These are phyloP conservation scores for Paraphoma chrysanthemicola DNA, from an alignment of 2,329 filamentous ascomycete species.

Conservation along the genomic window DNA sequence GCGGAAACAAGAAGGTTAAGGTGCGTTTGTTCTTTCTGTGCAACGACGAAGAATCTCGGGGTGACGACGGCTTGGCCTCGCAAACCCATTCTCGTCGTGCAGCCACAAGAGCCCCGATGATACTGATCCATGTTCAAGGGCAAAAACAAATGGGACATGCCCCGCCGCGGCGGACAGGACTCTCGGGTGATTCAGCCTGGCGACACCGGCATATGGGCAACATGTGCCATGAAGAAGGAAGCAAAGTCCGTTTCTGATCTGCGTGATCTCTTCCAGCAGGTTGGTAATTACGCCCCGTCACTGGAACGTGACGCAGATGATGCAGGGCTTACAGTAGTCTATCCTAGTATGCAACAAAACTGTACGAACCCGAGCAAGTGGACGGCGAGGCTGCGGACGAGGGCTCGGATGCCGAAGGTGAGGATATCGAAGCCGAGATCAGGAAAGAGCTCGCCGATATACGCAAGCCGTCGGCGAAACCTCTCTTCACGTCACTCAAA, in stretches of 20 bases:
- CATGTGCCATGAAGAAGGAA: conserved; percentile 76
- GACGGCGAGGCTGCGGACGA: conserved; percentile 51
- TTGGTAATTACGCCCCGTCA: conserved; percentile 45
- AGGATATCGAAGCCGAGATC: conserved; percentile 76
- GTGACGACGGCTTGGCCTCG: conserved; percentile 16
- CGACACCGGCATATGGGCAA: conserved; percentile 79
- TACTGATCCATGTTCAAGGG: conserved; percentile 38
- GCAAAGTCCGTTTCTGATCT: conserved; percentile 73
- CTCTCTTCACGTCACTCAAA: conserved; percentile 60
- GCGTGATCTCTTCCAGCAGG: conserved; percentile 69
- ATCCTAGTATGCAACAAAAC: conserved; percentile 72
- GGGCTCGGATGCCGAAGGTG: conserved; percentile 39
- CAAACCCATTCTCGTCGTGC: conserved; percentile 23
- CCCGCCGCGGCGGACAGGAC: conserved; percentile 42
- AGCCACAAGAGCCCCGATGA: conserved; percentile 11
- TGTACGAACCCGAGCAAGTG: conserved; percentile 51
- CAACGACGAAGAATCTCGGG: conserved; percentile 13
- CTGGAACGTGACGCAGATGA: background rate
- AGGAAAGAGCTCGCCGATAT: conserved; percentile 73
- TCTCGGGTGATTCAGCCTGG: conserved; percentile 65
- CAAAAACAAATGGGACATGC: conserved; percentile 55
- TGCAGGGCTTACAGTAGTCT: conserved; percentile 17
- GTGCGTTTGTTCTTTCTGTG: conserved; percentile 36
- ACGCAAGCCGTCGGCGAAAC: conserved; percentile 57
- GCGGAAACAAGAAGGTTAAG: conserved; percentile 46